phyloP scores from a whole-genome alignment of 306 rosid genomes.

The Malus sieversii region DNA sequence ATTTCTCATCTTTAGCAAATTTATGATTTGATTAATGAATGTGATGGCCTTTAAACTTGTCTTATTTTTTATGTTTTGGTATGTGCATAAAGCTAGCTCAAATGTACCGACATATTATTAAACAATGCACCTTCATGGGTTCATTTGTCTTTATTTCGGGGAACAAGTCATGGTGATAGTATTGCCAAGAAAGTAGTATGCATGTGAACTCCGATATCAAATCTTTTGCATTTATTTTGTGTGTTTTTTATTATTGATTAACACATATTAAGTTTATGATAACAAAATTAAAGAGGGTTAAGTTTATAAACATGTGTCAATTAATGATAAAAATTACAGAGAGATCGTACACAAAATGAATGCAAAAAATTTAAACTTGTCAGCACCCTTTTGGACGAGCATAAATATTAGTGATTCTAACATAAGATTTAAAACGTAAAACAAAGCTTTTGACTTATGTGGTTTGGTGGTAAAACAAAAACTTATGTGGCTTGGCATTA shows the following conservation, averaged over 20 bases:
- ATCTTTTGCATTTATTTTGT: too few relatives aligned
- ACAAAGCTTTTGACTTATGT: background rate
- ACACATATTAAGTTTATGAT: too few relatives aligned
- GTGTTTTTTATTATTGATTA: too few relatives aligned
- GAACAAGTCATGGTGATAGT: background rate
- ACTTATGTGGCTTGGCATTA: background rate
- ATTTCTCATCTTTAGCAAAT: background rate
- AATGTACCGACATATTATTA: too few relatives aligned
- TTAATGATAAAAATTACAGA: too few relatives aligned
- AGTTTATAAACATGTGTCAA: too few relatives aligned
- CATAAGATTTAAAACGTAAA: background rate
- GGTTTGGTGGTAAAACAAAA: background rate
- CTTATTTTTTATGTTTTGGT: background rate
- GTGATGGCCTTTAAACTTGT: background rate
- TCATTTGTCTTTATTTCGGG: background rate
- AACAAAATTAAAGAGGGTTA: too few relatives aligned
- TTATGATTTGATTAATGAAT: too few relatives aligned
- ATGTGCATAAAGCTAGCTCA: background rate
- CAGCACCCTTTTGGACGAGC: background rate
- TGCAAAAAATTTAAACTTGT: too few relatives aligned
- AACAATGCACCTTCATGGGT: background rate
- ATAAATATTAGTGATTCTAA: background rate
- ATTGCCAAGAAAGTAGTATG: background rate
- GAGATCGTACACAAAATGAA: too few relatives aligned
- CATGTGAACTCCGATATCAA: background rate